A percentile compares a stretch with the other conserved stretches of the same genome.
phyloP scores from a whole-genome alignment of 2,329 filamentous ascomycete species.

The Gyromitra esculenta region DNA sequence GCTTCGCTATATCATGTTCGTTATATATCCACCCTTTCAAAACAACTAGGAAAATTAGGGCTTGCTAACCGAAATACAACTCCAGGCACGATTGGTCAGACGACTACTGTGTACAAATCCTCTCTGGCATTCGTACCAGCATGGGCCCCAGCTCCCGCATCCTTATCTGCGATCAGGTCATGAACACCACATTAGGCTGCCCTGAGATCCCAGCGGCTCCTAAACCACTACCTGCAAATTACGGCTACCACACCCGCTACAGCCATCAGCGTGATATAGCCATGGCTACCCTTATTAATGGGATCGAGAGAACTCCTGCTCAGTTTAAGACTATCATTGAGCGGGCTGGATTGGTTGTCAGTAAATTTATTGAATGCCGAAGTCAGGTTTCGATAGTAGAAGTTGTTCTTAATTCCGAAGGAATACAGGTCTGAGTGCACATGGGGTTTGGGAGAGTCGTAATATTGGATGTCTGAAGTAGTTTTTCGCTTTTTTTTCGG shows the following conservation, averaged over 20 bases:
- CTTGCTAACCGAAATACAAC: background rate
- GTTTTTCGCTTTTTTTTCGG: too few relatives aligned
- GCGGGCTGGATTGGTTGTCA: constrained; percentile 58
- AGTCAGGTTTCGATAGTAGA: constrained; percentile 59
- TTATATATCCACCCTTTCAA: background rate
- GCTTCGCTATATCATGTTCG: constrained; percentile 58
- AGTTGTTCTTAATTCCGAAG: constrained; percentile 48
- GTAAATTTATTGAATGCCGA: constrained; percentile 59
- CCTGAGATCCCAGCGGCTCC: constrained; percentile 58
- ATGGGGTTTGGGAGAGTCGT: background rate
- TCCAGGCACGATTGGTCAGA: constrained; percentile 60
- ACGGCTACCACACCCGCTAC: constrained; percentile 59
- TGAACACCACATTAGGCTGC: constrained; percentile 60
- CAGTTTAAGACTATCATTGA: constrained; percentile 58
- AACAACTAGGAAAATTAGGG: background rate
- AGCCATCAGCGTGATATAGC: constrained; percentile 59
- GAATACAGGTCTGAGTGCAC: background rate
- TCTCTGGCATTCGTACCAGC: constrained; percentile 49
- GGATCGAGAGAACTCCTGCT: constrained; percentile 60
- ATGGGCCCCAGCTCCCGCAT: constrained; percentile 46
- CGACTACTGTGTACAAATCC: constrained; percentile 59
- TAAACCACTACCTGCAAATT: constrained; percentile 59
- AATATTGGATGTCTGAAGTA: too few relatives aligned
- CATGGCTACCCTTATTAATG: constrained; percentile 60
- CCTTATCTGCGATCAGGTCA: constrained; percentile 59